These are phyloP conservation scores for Hymenoscyphus fraxineus DNA, from an alignment of 2,329 filamentous ascomycete species.

Conservation along the genomic window DNA sequence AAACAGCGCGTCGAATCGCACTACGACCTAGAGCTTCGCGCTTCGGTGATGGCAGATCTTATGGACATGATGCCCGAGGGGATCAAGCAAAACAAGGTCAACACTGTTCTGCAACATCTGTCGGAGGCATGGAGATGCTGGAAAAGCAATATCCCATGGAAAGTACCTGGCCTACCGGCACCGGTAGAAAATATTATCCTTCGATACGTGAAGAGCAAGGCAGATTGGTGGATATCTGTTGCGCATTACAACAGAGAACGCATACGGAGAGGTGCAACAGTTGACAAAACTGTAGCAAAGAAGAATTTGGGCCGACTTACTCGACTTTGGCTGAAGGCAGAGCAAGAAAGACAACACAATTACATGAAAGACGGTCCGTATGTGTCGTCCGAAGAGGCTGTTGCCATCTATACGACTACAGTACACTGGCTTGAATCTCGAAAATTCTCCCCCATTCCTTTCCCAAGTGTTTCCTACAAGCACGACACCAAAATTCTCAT, in stretches of 20 bases:
- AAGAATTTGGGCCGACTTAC: constrained; percentile 96
- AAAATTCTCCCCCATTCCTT: constrained; percentile 97
- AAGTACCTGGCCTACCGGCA: constrained; percentile 91
- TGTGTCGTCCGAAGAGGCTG: constrained; percentile 95
- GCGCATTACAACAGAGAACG: constrained; percentile 98
- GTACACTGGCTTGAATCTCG: constrained; percentile 98
- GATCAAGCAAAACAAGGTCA: constrained; percentile 99
- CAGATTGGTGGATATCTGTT: constrained; percentile 99
- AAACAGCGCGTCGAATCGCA: constrained; percentile 99
- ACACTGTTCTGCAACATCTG: constrained; percentile 93
- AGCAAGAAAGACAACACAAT: constrained; percentile 98
- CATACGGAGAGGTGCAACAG: constrained; percentile 91
- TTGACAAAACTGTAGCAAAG: constrained; percentile 98
- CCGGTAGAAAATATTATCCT: constrained; percentile 99
- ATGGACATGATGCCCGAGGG: constrained; percentile 99
- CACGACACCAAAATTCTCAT: constrained; percentile 99
- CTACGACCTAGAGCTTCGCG: constrained; percentile 93
- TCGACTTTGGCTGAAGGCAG: constrained; percentile 92
- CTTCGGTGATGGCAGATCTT: constrained; percentile 96
- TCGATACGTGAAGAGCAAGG: constrained; percentile 97
- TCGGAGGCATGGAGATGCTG: constrained; percentile 99
- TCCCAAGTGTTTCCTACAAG: constrained; percentile 98
- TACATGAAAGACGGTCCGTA: constrained; percentile 99
- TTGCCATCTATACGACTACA: constrained; percentile 97
- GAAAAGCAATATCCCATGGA: constrained; percentile 99